Percentiles rank a stretch among this genome's conserved stretches.
These are phyloP conservation scores for Deinandra increscens DNA, from an alignment of 129 eudicot species.

Conservation along the genomic window DNA sequence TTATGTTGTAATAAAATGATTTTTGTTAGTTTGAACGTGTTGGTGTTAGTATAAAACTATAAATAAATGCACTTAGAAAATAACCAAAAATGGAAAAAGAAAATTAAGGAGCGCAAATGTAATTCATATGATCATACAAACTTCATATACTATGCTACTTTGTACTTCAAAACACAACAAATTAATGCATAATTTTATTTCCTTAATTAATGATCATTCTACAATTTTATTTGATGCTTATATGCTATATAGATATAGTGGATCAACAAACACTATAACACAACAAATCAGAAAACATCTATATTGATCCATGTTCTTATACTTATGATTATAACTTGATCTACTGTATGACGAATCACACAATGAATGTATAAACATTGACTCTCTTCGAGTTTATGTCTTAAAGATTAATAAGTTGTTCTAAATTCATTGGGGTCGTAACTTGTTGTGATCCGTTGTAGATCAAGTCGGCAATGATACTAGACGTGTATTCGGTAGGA, in stretches of 20 bases:
- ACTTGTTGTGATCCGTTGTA: conserved; percentile 38
- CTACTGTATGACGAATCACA: background rate
- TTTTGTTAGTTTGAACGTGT: too few relatives aligned
- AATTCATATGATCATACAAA: too few relatives aligned
- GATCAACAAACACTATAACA: background rate
- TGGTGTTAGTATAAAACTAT: too few relatives aligned
- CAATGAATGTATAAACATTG: background rate
- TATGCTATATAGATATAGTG: background rate
- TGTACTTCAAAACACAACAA: too few relatives aligned
- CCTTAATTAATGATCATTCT: background rate
- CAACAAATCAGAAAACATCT: background rate
- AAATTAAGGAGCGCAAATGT: too few relatives aligned
- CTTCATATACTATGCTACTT: too few relatives aligned
- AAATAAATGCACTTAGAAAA: too few relatives aligned
- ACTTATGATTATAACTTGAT: background rate
- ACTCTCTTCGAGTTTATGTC: background rate
- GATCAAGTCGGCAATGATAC: conserved; percentile 37
- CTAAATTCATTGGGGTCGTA: conserved; percentile 46
- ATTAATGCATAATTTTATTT: background rate
- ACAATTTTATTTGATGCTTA: background rate
- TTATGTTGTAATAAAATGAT: background rate
- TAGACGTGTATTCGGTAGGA: conserved; percentile 61
- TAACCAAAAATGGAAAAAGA: too few relatives aligned
- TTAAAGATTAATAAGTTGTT: conserved; percentile 53
- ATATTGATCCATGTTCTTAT: background rate